Percentiles rank a stretch among this genome's conserved stretches.
These are phyloP conservation scores for Mucor plumbeus DNA, from an alignment of 371 early-diverging fungal genomes.

Conservation along the genomic window DNA sequence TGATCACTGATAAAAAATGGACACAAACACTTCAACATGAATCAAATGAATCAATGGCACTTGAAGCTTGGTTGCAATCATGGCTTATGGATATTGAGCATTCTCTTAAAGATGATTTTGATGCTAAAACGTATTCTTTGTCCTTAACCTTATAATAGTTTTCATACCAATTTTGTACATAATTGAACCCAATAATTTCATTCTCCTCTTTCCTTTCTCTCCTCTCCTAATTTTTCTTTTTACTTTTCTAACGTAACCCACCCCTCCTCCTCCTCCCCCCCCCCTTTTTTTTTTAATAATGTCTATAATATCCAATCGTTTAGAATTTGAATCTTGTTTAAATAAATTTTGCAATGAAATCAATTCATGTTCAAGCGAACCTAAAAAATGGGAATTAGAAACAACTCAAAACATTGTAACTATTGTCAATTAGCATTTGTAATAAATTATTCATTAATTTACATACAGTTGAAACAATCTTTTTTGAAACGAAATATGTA, in stretches of 20 bases:
- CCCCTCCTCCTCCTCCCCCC: background rate
- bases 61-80: conserved; percentile 25
- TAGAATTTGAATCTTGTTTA: conserved; percentile 20
- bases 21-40: conserved; percentile 19
- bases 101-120: conserved; percentile 18
- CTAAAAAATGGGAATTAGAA: conserved; percentile 11
- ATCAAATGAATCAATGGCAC: conserved; percentile 19
- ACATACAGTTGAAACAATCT: conserved; percentile 16
- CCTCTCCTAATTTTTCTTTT: no score
- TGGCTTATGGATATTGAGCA: conserved; percentile 29
- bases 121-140: conserved; percentile 1
- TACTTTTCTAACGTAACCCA: no score
- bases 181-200: background rate
- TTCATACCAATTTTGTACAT: conserved; percentile 5
- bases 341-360: conserved; percentile 17
- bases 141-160: background rate
- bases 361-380: conserved; percentile 2
- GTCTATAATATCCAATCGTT: conserved; percentile 14
- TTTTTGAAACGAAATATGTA: conserved; percentile 6
- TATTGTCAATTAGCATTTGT: background rate
- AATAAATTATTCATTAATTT: background rate
- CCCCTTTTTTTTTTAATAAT: background rate
- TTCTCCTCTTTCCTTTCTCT: background rate
- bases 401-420: conserved; percentile 8
- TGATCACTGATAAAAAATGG: conserved; percentile 5